These are phyloP conservation scores for Dendrothele bispora DNA, from an alignment of 768 basidiomycete genomes.

Conservation along the genomic window DNA sequence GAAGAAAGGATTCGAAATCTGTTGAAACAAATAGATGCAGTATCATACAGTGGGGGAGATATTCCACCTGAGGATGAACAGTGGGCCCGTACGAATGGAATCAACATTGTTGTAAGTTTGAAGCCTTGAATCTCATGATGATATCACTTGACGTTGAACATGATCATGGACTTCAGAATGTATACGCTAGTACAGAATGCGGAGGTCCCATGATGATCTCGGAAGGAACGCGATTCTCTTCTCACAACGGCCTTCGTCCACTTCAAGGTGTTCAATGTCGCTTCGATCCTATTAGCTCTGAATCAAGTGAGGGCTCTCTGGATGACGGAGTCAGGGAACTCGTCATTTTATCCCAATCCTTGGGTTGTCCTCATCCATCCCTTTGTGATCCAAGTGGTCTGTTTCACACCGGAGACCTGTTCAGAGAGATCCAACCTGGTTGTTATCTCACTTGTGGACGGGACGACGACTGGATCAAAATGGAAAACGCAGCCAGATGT, in stretches of 20 bases:
- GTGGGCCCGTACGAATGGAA: too few relatives aligned
- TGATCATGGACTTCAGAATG: neutral
- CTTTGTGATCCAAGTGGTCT: constrained; percentile 11
- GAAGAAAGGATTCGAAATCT: too few relatives aligned
- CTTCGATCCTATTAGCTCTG: neutral
- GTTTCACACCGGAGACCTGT: constrained; percentile 20
- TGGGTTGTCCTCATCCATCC: constrained; percentile 16
- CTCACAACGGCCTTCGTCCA: neutral
- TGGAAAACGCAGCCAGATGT: too few relatives aligned
- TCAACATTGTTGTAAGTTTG: too few relatives aligned
- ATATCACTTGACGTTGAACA: neutral
- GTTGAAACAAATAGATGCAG: too few relatives aligned
- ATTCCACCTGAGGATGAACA: too few relatives aligned
- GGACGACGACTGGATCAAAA: constrained; percentile 20
- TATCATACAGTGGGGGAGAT: too few relatives aligned
- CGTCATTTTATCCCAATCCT: neutral
- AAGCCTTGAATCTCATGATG: too few relatives aligned
- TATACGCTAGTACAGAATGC: neutral
- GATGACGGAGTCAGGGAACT: too few relatives aligned
- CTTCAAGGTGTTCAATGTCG: neutral
- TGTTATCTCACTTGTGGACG: constrained; percentile 16
- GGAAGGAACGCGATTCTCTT: neutral
- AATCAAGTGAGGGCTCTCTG: too few relatives aligned
- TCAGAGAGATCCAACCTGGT: constrained; percentile 16
- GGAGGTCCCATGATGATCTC: neutral